Base-by-base conservation (phyloP, 2,329 filamentous ascomycete genomes). In the Alternaria consortialis region DNA sequence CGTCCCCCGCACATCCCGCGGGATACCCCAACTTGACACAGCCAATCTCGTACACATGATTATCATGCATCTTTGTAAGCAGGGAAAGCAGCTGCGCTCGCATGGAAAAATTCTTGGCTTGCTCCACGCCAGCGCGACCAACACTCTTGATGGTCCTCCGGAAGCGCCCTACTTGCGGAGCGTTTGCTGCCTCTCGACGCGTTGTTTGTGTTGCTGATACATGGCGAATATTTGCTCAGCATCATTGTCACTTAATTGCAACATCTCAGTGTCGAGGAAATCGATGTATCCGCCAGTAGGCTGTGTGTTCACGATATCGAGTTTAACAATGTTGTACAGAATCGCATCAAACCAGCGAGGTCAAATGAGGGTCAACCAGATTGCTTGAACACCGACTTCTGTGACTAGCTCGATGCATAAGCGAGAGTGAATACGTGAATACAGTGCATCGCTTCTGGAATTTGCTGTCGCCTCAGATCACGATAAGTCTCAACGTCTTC, bases 251-350 rank as follows among this genome's bases (percentile, higher is more conserved):
- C 31, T 20, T 6, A 37, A 23, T 34, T 8, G n/a, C 3, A 55
- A 17, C 43, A 63, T 34, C 50, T 60, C 50, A 5, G 60, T 60
- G 17, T 60, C 48, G 44, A 60, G 57, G 7, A 57, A 8, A 6
- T 32, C 12, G 4, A 60, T 56, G 8, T 60, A 50, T 1, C 56
- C 57, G 12, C 60, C 60, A 0, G 29, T 11, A 8, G 56, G 60
- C 46, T 57, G 47, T 4, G 5, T 46, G 7, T 39, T 42, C 29
- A 63, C 42, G 1, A 63, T 32, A 9, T 54, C 15, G 25, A 63
- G 60, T 9, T n/a, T 46, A 27, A 48, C 56, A 34, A 57, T 32
- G 31, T 60, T 60, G 48, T 40, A 31, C 12, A 60, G 3, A 7
- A 63, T 7, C 4, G 50, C 48, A 32, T 60, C 37, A 25, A 63